These are phyloP conservation scores for Backusella australiensis DNA, from an alignment of 192 early-diverging fungal species.

Conservation along the genomic window DNA sequence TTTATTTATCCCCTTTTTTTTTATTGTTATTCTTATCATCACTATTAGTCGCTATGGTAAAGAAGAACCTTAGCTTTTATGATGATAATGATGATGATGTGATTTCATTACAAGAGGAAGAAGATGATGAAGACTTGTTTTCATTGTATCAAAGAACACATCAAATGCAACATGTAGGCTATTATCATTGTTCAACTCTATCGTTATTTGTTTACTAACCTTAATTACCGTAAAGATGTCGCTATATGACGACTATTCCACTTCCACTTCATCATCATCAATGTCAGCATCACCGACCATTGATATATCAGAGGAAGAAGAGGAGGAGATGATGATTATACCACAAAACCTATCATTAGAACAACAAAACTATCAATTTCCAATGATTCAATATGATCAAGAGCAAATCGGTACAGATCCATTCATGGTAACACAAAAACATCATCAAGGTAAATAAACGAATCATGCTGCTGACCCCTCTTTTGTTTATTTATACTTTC, in stretches of 20 bases:
- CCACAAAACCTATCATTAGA: slow-evolving; percentile 1
- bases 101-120: too few species aligned
- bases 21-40: not conserved
- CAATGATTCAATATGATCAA: not conserved
- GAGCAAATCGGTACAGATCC: not conserved
- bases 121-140: not conserved
- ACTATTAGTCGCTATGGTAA: not conserved
- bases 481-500: not conserved
- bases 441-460: not conserved
- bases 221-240: not conserved
- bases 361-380: not conserved
- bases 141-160: not conserved
- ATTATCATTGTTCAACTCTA: not conserved
- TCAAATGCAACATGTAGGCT: not conserved
- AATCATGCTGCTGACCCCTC: not conserved
- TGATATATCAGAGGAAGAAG: not conserved
- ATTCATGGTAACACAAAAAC: not conserved
- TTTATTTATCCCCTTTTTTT: not conserved
- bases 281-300: not conserved
- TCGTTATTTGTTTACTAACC: not conserved
- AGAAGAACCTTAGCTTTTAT: not conserved
- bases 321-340: not conserved
- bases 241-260: not conserved
- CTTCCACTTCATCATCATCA: not conserved
- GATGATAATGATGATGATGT: not conserved